These are phyloP conservation scores for Beauveria sp. DNA, from an alignment of 2,329 filamentous ascomycete species.

Conservation along the genomic window DNA sequence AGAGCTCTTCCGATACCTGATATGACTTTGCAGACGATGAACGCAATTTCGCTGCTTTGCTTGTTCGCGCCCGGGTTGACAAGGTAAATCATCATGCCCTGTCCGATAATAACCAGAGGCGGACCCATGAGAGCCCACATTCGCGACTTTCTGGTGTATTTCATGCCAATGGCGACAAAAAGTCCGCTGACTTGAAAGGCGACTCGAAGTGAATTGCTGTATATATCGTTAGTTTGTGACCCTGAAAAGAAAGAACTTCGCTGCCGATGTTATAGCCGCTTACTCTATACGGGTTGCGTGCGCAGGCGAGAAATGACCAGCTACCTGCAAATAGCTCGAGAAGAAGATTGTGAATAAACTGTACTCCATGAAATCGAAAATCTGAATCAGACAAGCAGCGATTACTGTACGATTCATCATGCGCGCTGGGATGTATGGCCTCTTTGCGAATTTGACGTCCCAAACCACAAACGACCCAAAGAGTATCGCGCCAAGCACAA, in stretches of 20 bases:
- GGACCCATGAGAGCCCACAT: slow-evolving; percentile 25
- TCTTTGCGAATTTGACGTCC: slow-evolving; percentile 29
- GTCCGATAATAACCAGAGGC: slow-evolving; percentile 27
- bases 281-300: slow-evolving; percentile 31
- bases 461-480: slow-evolving; percentile 25
- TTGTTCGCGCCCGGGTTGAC: slow-evolving; percentile 19
- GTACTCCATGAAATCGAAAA: slow-evolving; percentile 31
- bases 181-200: slow-evolving; percentile 30
- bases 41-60: slow-evolving; percentile 25
- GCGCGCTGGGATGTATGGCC: slow-evolving; percentile 31
- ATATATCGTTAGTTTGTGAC: not conserved
- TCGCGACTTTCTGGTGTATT: slow-evolving; percentile 28
- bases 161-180: slow-evolving; percentile 27
- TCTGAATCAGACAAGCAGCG: slow-evolving; percentile 28
- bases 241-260: accelerated
- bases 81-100: slow-evolving; percentile 25
- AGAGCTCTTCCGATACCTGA: slow-evolving; percentile 29
- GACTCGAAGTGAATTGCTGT: slow-evolving; percentile 24
- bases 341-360: slow-evolving; percentile 33
- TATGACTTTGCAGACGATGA: slow-evolving; percentile 26
- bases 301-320: slow-evolving; percentile 28
- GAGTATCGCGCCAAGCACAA: slow-evolving; percentile 24
- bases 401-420: slow-evolving; percentile 32
- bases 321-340: slow-evolving; percentile 32
- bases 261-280: not conserved